Percentiles rank a stretch among this genome's conserved stretches.
phyloP scores from a whole-genome alignment of 1,284 basidiomycete genomes.

The Cryptococcus sp. region DNA sequence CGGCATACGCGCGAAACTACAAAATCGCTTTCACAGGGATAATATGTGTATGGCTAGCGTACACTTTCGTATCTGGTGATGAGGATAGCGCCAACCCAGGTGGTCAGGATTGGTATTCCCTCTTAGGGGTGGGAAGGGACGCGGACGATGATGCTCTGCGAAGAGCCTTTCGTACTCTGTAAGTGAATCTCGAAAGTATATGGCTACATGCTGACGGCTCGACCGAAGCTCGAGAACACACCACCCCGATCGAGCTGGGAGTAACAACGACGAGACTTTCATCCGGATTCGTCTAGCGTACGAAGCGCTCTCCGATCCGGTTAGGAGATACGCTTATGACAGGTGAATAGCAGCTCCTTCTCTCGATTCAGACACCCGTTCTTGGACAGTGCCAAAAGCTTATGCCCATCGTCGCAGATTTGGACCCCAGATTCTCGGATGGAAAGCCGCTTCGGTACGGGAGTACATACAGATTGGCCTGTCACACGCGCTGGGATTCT shows the following conservation, averaged over 20 bases:
- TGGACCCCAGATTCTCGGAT: constrained; percentile 68
- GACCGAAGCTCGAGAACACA: constrained; percentile 60
- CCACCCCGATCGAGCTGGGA: constrained; percentile 77
- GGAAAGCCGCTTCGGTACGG: constrained; percentile 53
- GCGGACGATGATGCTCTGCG: constrained; percentile 70
- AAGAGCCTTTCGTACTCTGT: constrained; percentile 69
- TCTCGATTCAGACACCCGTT: neutral
- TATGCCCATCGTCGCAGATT: constrained; percentile 59
- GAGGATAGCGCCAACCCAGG: constrained; percentile 55
- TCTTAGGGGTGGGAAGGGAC: constrained; percentile 64
- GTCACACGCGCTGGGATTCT: constrained; percentile 67
- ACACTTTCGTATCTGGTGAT: constrained; percentile 65
- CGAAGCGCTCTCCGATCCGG: constrained; percentile 75
- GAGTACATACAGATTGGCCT: constrained; percentile 75
- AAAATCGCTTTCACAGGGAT: constrained; percentile 44
- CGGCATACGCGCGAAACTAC: constrained; percentile 34
- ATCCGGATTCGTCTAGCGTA: constrained; percentile 73
- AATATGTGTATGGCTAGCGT: constrained; percentile 66
- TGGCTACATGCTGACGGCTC: neutral
- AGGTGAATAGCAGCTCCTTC: constrained; percentile 56
- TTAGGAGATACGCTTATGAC: constrained; percentile 82
- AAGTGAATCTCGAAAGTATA: constrained; percentile 5
- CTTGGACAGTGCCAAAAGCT: too few relatives aligned
- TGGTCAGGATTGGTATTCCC: constrained; percentile 70
- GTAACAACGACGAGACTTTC: constrained; percentile 63